phyloP scores from a whole-genome alignment of 345 rosid species.

The Salix suchowensis region DNA sequence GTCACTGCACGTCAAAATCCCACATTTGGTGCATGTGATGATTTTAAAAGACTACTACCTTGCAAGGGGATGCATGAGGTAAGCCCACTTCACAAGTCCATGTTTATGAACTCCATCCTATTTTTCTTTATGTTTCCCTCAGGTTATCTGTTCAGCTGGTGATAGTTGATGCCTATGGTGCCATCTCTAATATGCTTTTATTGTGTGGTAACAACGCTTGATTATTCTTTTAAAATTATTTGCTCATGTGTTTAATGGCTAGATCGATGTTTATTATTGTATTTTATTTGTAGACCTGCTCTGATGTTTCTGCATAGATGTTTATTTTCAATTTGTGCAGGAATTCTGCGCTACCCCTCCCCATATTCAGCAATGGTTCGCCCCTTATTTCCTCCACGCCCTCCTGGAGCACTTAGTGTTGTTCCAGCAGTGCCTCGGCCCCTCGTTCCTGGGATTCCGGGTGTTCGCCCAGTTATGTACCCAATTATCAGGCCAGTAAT shows the following conservation, averaged over 20 bases:
- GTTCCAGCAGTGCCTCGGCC: conserved; percentile 60
- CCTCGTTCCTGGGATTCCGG: conserved; percentile 61
- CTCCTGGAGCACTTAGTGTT: conserved; percentile 63
- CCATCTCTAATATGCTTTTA: conserved; percentile 82
- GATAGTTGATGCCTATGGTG: conserved; percentile 85
- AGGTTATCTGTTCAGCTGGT: conserved; percentile 92
- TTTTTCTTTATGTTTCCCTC: conserved; percentile 69
- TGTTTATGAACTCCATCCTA: conserved; percentile 52
- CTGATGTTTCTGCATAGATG: conserved; percentile 65
- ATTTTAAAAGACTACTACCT: conserved; percentile 48
- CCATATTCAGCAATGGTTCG: conserved; percentile 73
- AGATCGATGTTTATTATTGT: conserved; percentile 8
- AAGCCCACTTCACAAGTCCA: conserved; percentile 43
- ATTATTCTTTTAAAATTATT: conserved; percentile 30
- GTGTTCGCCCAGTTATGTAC: conserved; percentile 67
- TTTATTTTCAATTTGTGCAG: conserved; percentile 60
- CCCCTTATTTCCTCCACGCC: conserved; percentile 75
- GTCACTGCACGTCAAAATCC: conserved; percentile 40
- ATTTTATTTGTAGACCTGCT: conserved; percentile 33
- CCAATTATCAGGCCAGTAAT: conserved; percentile 67
- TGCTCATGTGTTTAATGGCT: conserved; percentile 22
- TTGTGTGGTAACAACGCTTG: conserved; percentile 78
- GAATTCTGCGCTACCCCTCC: conserved; percentile 67
- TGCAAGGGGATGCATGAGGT: conserved; percentile 53
- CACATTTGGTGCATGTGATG: conserved; percentile 52